Conservation (phyloP, 495 filamentous ascomycete genomes). For the Neurospora sp. region DNA sequence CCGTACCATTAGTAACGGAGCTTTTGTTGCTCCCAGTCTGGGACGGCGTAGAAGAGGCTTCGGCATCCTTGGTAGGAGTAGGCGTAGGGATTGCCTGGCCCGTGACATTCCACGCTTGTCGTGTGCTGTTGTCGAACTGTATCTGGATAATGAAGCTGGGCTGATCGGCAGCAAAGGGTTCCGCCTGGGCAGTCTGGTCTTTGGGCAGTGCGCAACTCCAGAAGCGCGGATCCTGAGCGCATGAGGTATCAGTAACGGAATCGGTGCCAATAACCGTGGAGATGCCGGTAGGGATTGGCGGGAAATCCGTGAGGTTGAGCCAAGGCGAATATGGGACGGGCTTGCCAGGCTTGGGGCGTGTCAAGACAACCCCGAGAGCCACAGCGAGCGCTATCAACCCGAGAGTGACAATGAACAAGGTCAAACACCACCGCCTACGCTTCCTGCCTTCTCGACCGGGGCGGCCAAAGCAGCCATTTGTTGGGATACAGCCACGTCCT, state of each 20-base stretch:
- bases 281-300: constrained; percentile 75
- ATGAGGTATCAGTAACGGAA: constrained; percentile 46
- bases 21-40: constrained; percentile 14
- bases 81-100: constrained; percentile 22
- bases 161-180: constrained; percentile 50
- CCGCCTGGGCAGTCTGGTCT: constrained; percentile 51
- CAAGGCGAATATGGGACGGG: constrained; percentile 38
- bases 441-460: constrained; percentile 53
- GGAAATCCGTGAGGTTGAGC: constrained; percentile 77
- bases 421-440: constrained; percentile 50
- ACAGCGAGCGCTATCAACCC: constrained; percentile 49
- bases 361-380: constrained; percentile 50
- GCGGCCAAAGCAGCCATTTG: constrained; percentile 51
- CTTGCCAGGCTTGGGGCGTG: constrained; percentile 31
- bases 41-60: constrained; percentile 14
- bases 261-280: constrained; percentile 62
- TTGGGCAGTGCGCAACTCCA: constrained; percentile 82
- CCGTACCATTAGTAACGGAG: constrained; percentile 6
- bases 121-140: constrained; percentile 62
- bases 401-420: constrained; percentile 42
- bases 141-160: constrained; percentile 76
- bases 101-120: constrained; percentile 31
- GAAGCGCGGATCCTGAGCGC: constrained; percentile 55
- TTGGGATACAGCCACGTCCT: constrained; percentile 47
- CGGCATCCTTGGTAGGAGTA: constrained; percentile 1